Evolutionary conservation across 805 yeast species (phyloP), one percentile per base, ranked within the genome.

Genomic region (Candida sithepensis): DNA sequence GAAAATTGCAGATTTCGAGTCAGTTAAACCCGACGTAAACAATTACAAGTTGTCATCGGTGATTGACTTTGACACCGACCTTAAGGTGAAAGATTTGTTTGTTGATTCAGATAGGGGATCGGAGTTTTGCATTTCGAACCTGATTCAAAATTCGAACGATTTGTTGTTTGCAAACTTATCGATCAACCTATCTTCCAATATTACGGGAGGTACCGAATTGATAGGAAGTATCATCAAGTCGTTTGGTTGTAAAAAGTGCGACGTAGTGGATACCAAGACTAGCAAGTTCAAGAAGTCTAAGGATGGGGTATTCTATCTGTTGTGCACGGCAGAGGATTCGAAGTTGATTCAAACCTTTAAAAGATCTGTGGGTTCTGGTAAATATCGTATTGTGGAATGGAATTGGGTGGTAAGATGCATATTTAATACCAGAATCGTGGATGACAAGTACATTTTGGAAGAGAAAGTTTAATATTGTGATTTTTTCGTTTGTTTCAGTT

Each of bases 341-440:
- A 58, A 53, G 3, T 53, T 72, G 37, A 56, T 61, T 12, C 61
- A 59, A 1, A 58, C 58, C 19, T 69, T 69, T 42, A 41, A 43
- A 18, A 60, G 54, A 19, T 48, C 58, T n/a, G 46, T 63, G 19
- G 50, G 49, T 22, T 51, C 47, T 38, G 54, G 32, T 16, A 57
- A 49, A 10, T 73, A 60, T 33, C 64, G 62, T 12, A 65, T 78
- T 1, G 72, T 80, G 16, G 84, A 79, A 50, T 82, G 86, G 87
- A 78, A 81, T 44, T 80, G 85, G 84, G 75, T 84, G 43, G 79
- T 82, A 13, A 64, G 72, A 48, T 71, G 81, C 41, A 77, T 82
- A 0, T 81, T 82, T 62, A 70, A 68, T 43, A 70, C 74, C 72
- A 55, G 61, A n/a, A 32, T 59, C 28, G 51, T 54, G n/a, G 42